Evolutionary conservation across 495 filamentous ascomycete genomes (phyloP), one percentile per base, ranked within the genome.

Genomic region (Talaromyces trachyspermus): DNA sequence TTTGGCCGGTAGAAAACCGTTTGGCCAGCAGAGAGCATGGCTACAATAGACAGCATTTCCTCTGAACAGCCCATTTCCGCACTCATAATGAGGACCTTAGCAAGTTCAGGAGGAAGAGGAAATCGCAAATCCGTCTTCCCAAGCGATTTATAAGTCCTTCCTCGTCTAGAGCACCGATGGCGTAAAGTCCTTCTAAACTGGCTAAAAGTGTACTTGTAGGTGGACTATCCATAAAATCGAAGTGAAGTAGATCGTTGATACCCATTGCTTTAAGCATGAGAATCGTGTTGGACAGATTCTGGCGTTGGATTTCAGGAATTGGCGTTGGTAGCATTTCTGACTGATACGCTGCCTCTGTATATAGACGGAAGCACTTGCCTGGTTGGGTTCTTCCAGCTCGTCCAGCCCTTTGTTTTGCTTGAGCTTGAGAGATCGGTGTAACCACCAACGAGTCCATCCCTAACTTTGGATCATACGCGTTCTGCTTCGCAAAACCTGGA

Each of bases 251-350:
- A 56, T 99, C 92, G 55, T 97, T 96, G 60, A 99, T 97, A 3
- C 92, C 92, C 91, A 97, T 97, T 1, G 92, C 92, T 63, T 99
- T 99, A 24, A 99, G 76, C 89, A 97, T 95, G 22, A 99, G 80
- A 64, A 99, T 97, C 2, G 92, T 96, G 47, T 84, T 78, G 0
- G 86, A 84, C n/a, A 99, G 65, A 55, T 97, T 97, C 60, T 95
- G 89, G 6, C 92, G 79, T 57, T 99, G 92, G 41, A 99, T 99
- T 56, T 97, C 94, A 8, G 92, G 92, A 46, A 97, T 89, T 0
- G 88, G 87, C 0, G 89, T 95, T 0, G 92, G 94, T 30, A 97
- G 71, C 91, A 99, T 96, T 67, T 99, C 92, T 4, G 84, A 91
- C 54, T 96, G 88, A 63, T 88, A 99, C 0, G 94, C 94, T 18